Base-by-base conservation (phyloP, 108 stramenopile genomes). In the Cyclotella kingstonii region DNA sequence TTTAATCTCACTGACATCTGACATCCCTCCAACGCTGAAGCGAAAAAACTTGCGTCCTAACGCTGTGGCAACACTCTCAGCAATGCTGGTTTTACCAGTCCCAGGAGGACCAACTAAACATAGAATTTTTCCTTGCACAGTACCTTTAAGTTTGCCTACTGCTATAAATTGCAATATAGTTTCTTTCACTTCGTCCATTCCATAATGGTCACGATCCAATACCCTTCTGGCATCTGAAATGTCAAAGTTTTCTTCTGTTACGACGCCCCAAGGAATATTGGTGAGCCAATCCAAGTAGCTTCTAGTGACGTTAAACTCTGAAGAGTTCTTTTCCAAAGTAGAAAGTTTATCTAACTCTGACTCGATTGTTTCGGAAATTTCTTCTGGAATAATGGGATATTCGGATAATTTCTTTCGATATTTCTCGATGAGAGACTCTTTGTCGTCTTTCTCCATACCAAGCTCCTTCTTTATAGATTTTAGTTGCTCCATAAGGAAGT, bases 381-480 rank as follows among this genome's bases (percentile, higher is more conserved):
- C 85, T 11, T 73, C 78, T 9, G 93, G 90, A 25, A 98, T 78
- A 0, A 64, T 56, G 2, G 81, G 69, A 54, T 90, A 86, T 26
- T 80, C 78, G 29, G 70, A 60, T 17, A 95, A 40, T 53, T 93
- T 71, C 64, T 91, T 88, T 45, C 91, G 76, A 70, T 83, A 97
- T 68, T 96, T 97, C 47, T 86, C 79, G 51, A 97, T 77, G 19
- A 96, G 62, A 12, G 87, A 89, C 40, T 97, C 95, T 64, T 99
- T 99, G 51, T 96, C 98, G 58, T 99, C 97, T 26, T 86, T 87
- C 65, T 98, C 98, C 81, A 98, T 89, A n/a, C 98, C 98, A 15
- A 99, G 81, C 78, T 98, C 97, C 70, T 96, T 97, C 74, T 99
- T 98, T 72, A 99, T 99, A n/a, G 81, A 88, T 67, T 99, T 97